phyloP scores from a whole-genome alignment of 768 basidiomycete species.

The Coprinellus micaceus region DNA sequence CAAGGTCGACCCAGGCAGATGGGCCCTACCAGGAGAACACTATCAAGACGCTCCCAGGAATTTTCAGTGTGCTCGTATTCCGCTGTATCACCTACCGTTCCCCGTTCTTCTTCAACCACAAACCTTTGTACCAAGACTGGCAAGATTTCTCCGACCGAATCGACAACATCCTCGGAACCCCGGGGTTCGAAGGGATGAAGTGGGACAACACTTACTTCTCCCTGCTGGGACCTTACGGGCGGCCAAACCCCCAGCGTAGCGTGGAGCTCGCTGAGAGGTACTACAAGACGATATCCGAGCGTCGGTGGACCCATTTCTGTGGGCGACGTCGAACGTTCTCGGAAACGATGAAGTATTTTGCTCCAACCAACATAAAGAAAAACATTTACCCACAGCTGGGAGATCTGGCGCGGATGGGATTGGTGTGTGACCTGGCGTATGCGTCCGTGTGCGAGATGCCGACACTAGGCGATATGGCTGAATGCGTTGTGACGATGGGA shows the following conservation, averaged over 20 bases:
- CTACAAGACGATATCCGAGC: not conserved
- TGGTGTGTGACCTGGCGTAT: not conserved
- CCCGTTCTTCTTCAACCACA: not conserved
- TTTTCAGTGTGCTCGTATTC: constrained; percentile 10
- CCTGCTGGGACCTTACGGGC: not conserved
- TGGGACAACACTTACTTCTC: not conserved
- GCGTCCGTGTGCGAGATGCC: not conserved
- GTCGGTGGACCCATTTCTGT: not conserved
- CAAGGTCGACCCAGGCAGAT: not conserved
- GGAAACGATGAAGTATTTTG: not conserved
- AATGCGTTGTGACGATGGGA: not conserved
- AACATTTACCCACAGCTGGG: not conserved
- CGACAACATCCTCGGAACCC: not conserved
- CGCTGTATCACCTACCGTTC: constrained; percentile 6
- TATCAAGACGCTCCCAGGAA: constrained; percentile 1
- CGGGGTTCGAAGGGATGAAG: not conserved
- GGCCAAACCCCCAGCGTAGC: not conserved
- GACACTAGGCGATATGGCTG: not conserved
- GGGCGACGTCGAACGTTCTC: too few species aligned
- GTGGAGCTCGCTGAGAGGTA: not conserved
- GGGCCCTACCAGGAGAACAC: not conserved
- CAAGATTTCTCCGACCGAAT: not conserved
- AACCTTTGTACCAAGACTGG: not conserved
- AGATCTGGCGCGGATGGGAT: not conserved
- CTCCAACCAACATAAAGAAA: not conserved